Evolutionary conservation across 805 yeast species (phyloP).

Genomic region (Groenewaldozyma salmanticensis): DNA sequence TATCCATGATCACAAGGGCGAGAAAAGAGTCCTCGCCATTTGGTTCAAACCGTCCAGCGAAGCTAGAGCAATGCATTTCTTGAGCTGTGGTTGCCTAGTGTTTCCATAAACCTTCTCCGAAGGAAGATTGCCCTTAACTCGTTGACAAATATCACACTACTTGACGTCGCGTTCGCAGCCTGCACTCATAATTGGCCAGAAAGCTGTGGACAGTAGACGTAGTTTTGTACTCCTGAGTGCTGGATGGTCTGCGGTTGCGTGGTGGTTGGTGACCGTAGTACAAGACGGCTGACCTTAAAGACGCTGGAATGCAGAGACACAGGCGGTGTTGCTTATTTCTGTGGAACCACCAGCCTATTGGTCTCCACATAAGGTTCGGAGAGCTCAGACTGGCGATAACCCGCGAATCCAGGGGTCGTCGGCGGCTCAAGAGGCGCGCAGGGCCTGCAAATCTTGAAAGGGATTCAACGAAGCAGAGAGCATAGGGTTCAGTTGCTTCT

Average conservation of each 20-base stretch:
- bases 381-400: neutral
- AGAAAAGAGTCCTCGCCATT: neutral
- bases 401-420: neutral
- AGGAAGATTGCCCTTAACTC: neutral
- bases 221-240: neutral
- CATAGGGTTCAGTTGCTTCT: too few relatives aligned
- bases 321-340: neutral
- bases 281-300: neutral
- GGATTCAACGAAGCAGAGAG: neutral
- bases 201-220: neutral
- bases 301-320: neutral
- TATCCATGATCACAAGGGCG: too few relatives aligned
- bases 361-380: neutral
- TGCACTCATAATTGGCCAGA: neutral
- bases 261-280: neutral
- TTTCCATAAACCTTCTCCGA: neutral
- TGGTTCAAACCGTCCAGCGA: neutral
- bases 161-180: neutral
- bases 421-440: neutral
- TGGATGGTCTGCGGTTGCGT: neutral
- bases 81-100: neutral
- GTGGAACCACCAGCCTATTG: neutral
- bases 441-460: too few relatives aligned
- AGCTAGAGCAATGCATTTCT: neutral
- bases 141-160: neutral